Evolutionary conservation across 2,329 filamentous ascomycete species (phyloP), one percentile per base, ranked within the genome.

Genomic region (Botrytis porri): DNA sequence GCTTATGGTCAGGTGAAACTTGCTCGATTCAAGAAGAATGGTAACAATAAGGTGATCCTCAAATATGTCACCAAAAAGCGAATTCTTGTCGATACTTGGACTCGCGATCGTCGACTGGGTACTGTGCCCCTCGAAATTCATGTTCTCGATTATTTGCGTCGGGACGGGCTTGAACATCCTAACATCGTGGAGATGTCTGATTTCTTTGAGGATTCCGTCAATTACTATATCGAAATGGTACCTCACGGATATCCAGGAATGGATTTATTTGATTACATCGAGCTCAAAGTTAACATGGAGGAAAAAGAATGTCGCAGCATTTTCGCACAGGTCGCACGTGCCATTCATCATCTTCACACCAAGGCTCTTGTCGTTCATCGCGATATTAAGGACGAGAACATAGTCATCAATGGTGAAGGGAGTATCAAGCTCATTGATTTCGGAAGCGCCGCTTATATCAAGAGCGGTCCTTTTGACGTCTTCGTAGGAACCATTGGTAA

Each of bases 221-320:
- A 99, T 80, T 99, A 99, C 83, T 99, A 99, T 82, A 99, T 99
- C 78, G 96, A 98, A 82, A 99, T 98, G 94, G 87, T 93, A 22
- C 96, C 96, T 0, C 96, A 98, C 79, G 96, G 96, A 1, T 86
- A 98, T 54, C 96, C 96, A 0, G 96, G 96, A 20, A 98, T 99
- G 95, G 96, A 99, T 82, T 87, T 99, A 2, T 99, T 99, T 80
- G 96, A 99, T 83, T 99, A 99, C 82, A 99, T 99, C 77, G 96
- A 99, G 82, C 87, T 99, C 71, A 91, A 95, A 39, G 91, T 94
- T 63, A 98, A 95, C 79, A 99, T 99, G 96, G 94, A 97, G 70
- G 96, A 99, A 83, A 86, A 88, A 12, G 96, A 99, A 81, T 97
- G 94, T 81, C 89, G 94, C 70, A 97, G 93, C 83, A 99, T 99